Evolutionary conservation across 1,139 yeast species (phyloP), one percentile per base, ranked within the genome.

Genomic region (Pichia kudriavzevii): DNA sequence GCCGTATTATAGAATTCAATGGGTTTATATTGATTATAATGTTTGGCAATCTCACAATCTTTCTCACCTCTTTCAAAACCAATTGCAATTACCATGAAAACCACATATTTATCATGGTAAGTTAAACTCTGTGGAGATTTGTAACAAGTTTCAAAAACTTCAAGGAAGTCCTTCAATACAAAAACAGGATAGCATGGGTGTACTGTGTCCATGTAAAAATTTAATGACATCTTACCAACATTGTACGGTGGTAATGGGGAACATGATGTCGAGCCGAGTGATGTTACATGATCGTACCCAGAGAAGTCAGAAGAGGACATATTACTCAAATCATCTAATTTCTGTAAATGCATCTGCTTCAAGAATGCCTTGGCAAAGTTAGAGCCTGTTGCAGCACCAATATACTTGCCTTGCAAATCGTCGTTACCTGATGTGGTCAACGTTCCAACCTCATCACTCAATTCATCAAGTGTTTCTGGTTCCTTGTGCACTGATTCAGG

Each of bases 301-400:
- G 42, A 40, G 14, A 46, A 29, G 5, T 44, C 44, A 28, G 22
- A 23, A 6, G 31, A 32, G 3, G 38, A 30, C 3, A 34, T 16
- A 18, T 31, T 13, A 7, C 34, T 35, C n/a, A 39, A 30, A 6
- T 36, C 40, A 16, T 40, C 40, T n/a, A 46, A 29, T 11, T 38
- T 41, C n/a, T 40, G 44, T 14, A 47, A 18, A n/a, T 47, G 38
- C 10, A 47, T 41, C 26, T 46, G 47, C 19, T 44, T 45, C n/a
- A 47, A 31, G 21, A 47, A 45, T 2, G 41, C 32, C 14, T 41
- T 39, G n/a, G 48, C 49, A 38, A 47, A 47, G 22, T 45, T 46
- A 10, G 47, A 37, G 8, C 51, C 51, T 5, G 51, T 46, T 22
- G 50, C 51, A 17, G 51, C 51, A 12, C 51, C 51, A 3, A 47